Evolutionary conservation across 1,284 basidiomycete genomes (phyloP).

Genomic region (Chalciporus sp.): DNA sequence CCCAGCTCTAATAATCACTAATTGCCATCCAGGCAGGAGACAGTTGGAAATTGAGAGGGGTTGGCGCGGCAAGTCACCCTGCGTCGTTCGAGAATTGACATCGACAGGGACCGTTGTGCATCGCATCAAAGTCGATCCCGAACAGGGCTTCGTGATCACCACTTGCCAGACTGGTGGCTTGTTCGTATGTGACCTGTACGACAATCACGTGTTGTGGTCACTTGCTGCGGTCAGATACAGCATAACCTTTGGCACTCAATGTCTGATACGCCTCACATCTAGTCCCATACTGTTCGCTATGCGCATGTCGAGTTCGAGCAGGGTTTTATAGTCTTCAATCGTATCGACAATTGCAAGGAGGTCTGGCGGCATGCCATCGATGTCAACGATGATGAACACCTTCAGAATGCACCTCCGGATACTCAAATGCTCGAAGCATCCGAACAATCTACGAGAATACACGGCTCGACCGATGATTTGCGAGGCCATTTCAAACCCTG

Average conservation of each 20-base stretch:
- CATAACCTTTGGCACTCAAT: background rate
- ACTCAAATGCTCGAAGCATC: slow-evolving; percentile 36
- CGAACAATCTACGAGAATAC: slow-evolving; percentile 14
- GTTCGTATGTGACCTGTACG: slow-evolving; percentile 53
- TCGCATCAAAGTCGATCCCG: slow-evolving; percentile 74
- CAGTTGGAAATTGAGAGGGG: slow-evolving; percentile 48
- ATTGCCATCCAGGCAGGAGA: slow-evolving; percentile 43
- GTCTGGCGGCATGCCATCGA: slow-evolving; percentile 60
- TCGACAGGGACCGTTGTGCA: slow-evolving; percentile 49
- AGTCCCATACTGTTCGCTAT: slow-evolving; percentile 55
- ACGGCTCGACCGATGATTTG: slow-evolving; percentile 8
- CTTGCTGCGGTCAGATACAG: slow-evolving; percentile 46
- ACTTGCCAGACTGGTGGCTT: slow-evolving; percentile 58
- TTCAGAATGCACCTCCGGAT: slow-evolving; percentile 39
- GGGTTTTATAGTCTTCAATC: slow-evolving; percentile 72
- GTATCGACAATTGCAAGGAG: slow-evolving; percentile 57
- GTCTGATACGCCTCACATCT: slow-evolving; percentile 11
- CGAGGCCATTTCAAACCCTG: slow-evolving; percentile 61
- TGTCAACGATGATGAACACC: slow-evolving; percentile 26
- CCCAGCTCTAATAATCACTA: slow-evolving; percentile 9
- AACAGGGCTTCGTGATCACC: slow-evolving; percentile 55
- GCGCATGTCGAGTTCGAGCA: slow-evolving; percentile 77
- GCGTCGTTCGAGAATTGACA: slow-evolving; percentile 38
- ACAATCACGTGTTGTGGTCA: slow-evolving; percentile 54
- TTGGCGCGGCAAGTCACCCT: slow-evolving; percentile 57